Evolutionary conservation across 2,329 filamentous ascomycete species (phyloP).

Genomic region (Pseudopithomyces maydicus): DNA sequence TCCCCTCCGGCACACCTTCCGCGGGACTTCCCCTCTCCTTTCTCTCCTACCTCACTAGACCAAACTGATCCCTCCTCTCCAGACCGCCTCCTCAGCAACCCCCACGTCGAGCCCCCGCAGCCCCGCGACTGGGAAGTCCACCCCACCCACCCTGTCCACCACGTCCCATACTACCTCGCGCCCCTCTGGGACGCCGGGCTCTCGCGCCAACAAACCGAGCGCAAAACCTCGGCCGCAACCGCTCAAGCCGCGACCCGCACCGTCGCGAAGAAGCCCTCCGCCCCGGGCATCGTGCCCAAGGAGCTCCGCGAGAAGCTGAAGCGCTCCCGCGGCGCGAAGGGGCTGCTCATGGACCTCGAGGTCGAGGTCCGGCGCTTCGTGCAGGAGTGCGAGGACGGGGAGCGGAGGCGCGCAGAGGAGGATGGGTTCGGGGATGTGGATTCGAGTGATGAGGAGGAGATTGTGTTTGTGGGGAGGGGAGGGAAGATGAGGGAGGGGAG

Average conservation of each 20-base stretch:
- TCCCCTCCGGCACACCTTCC: conserved; percentile 6
- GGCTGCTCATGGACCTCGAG: conserved; percentile 82
- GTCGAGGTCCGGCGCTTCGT: conserved; percentile 81
- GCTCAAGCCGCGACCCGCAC: conserved; percentile 43
- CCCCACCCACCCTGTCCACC: conserved; percentile 77
- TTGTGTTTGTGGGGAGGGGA: conserved; percentile 82
- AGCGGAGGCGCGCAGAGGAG: conserved; percentile 52
- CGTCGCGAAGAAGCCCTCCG: conserved; percentile 48
- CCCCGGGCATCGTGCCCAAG: conserved; percentile 67
- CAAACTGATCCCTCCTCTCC: conserved; percentile 2
- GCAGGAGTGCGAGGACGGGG: conserved; percentile 62
- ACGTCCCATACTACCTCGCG: conserved; percentile 87
- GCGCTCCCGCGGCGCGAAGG: conserved; percentile 75
- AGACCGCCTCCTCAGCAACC: conserved; percentile 88
- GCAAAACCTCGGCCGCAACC: conserved; percentile 39
- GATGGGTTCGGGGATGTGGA: conserved; percentile 53
- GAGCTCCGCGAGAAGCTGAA: conserved; percentile 83
- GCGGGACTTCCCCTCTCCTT: not conserved
- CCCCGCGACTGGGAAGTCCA: conserved; percentile 82
- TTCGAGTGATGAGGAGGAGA: conserved; percentile 75
- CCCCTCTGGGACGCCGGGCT: conserved; percentile 75
- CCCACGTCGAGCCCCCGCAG: conserved; percentile 80
- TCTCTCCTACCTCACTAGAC: not conserved
- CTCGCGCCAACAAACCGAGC: conserved; percentile 51
- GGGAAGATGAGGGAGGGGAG: conserved; percentile 63